Percentiles rank a stretch among this genome's conserved stretches.
phyloP scores from a whole-genome alignment of 257 asterid genomes.

The Avicennia marina region DNA sequence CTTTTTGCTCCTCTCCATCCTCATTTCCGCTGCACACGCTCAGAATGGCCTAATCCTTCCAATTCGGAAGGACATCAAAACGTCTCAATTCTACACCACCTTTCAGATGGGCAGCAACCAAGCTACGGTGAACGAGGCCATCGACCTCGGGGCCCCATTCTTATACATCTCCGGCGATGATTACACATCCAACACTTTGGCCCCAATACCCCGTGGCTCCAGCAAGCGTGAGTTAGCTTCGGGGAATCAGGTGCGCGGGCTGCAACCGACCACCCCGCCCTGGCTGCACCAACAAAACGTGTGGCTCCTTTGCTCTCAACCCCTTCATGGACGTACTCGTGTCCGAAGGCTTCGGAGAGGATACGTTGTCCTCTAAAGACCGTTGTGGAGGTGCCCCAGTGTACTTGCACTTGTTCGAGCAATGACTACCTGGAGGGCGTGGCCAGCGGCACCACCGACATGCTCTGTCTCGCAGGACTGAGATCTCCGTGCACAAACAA shows the following conservation, averaged over 20 bases:
- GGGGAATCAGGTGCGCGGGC: constrained; percentile 25
- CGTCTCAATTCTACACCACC: too few relatives aligned
- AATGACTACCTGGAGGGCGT: constrained; percentile 24
- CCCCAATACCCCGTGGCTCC: too few relatives aligned
- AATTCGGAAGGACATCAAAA: too few relatives aligned
- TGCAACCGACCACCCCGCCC: constrained; percentile 31
- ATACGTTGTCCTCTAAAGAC: constrained; percentile 7
- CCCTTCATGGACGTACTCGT: constrained; percentile 26
- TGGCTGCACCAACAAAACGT: constrained; percentile 40
- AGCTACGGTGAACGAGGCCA: too few relatives aligned
- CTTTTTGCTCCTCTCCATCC: too few relatives aligned
- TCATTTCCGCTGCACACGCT: too few relatives aligned
- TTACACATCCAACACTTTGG: too few relatives aligned
- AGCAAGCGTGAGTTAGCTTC: too few relatives aligned
- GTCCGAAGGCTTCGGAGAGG: constrained; percentile 24
- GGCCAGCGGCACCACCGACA: constrained; percentile 26
- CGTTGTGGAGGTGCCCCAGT: neutral
- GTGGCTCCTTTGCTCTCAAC: constrained; percentile 27
- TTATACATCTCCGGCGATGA: too few relatives aligned
- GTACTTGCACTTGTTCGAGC: constrained; percentile 24
- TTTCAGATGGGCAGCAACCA: too few relatives aligned
- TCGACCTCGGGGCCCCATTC: too few relatives aligned
- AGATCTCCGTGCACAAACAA: constrained; percentile 29
- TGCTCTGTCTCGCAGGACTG: constrained; percentile 28
- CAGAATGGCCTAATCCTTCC: too few relatives aligned